Evolutionary conservation across 768 basidiomycete genomes (phyloP).

Genomic region (Dictyophora rubrovolvata): DNA sequence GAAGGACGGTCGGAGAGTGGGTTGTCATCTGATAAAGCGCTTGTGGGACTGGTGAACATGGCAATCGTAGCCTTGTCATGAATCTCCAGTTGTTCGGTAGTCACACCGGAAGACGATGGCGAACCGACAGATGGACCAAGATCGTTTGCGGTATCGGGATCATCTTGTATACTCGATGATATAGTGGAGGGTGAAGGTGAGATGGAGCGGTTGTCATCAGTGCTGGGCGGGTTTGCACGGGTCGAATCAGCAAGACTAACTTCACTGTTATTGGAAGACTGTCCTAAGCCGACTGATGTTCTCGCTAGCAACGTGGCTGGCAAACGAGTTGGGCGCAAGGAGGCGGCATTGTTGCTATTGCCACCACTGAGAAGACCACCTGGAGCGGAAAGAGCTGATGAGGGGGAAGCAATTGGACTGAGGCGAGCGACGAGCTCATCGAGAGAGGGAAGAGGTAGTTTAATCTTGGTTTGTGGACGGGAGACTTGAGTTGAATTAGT

Average conservation of each 20-base stretch:
- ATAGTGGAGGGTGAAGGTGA: slow-evolving; percentile 45
- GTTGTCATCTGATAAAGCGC: slow-evolving; percentile 17
- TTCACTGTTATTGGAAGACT: slow-evolving; percentile 38
- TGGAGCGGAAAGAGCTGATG: slow-evolving; percentile 11
- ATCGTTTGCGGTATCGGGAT: slow-evolving; percentile 32
- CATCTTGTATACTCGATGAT: slow-evolving; percentile 30
- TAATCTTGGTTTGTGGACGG: not conserved
- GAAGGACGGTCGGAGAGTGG: slow-evolving; percentile 12
- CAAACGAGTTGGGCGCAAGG: slow-evolving; percentile 47
- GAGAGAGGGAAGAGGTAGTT: slow-evolving; percentile 33
- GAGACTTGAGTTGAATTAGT: not conserved
- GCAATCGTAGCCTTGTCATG: slow-evolving; percentile 40
- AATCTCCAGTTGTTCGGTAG: slow-evolving; percentile 55
- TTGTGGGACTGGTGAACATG: slow-evolving; percentile 6
- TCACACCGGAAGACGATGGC: slow-evolving; percentile 39
- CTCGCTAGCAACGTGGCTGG: slow-evolving; percentile 57
- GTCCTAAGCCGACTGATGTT: slow-evolving; percentile 34
- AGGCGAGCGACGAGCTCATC: slow-evolving; percentile 78
- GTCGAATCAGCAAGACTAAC: slow-evolving; percentile 46
- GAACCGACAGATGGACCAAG: slow-evolving; percentile 20
- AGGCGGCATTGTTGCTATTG: slow-evolving; percentile 18
- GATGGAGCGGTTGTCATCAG: slow-evolving; percentile 36
- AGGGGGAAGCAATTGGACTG: slow-evolving; percentile 31
- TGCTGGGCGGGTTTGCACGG: slow-evolving; percentile 55
- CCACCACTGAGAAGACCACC: slow-evolving; percentile 3